Conservation (phyloP, 148 eudicot species). For the Arbutus unedo region DNA sequence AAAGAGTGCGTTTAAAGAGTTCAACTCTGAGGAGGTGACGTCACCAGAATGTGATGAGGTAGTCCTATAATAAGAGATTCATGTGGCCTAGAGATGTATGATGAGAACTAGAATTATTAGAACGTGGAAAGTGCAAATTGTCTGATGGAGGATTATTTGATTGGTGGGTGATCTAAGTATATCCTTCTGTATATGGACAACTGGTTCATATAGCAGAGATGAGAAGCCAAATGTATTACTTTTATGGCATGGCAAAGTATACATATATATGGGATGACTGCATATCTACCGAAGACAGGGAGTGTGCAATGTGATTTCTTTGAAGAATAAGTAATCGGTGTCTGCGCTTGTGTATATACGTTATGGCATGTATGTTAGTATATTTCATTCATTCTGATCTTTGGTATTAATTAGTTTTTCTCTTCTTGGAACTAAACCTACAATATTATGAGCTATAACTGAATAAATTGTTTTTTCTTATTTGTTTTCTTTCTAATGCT, state of each 20-base stretch:
- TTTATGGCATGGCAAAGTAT: not conserved
- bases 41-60: not conserved
- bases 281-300: not conserved
- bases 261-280: not conserved
- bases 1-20: not conserved
- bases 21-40: not conserved
- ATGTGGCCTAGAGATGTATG: not conserved
- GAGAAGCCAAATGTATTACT: not conserved
- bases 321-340: not conserved
- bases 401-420: not conserved
- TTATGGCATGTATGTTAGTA: not conserved
- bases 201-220: not conserved
- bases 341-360: not conserved
- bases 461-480: not conserved
- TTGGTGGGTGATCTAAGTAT: not conserved
- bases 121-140: not conserved
- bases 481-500: slow-evolving; percentile 19
- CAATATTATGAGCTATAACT: slow-evolving; percentile 7
- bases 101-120: not conserved
- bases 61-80: not conserved
- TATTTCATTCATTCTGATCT: slow-evolving; percentile 7
- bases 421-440: not conserved
- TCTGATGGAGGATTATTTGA: not conserved
- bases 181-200: not conserved
- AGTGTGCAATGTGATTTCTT: not conserved